phyloP scores from a whole-genome alignment of 345 rosid species.

The Hibiscus syriacus region DNA sequence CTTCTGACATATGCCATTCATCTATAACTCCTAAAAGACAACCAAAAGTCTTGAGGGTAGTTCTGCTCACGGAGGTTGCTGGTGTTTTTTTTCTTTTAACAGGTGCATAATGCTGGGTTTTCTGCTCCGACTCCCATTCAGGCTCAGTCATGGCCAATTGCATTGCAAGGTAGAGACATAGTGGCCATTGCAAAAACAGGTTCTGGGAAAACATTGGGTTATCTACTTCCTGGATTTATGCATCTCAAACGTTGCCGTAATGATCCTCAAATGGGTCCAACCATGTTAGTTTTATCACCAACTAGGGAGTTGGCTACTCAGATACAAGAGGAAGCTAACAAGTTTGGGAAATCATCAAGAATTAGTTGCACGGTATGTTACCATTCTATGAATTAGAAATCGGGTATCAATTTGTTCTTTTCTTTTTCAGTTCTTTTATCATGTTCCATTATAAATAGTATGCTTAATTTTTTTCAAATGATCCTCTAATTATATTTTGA shows the following conservation, averaged over 20 bases:
- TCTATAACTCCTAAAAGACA: slow-evolving; percentile 35
- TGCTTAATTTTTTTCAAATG: background rate
- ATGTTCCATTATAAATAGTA: background rate
- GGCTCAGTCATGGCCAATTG: slow-evolving; percentile 99
- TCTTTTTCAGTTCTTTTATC: background rate
- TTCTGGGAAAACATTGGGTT: slow-evolving; percentile 95
- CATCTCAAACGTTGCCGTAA: slow-evolving; percentile 67
- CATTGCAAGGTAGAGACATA: slow-evolving; percentile 78
- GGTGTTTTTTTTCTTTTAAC: slow-evolving; percentile 47
- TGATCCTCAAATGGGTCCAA: slow-evolving; percentile 77
- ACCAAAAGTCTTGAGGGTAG: slow-evolving; percentile 45
- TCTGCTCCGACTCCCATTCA: slow-evolving; percentile 96
- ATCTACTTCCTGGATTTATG: slow-evolving; percentile 77
- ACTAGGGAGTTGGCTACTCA: slow-evolving; percentile 98
- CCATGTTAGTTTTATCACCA: slow-evolving; percentile 85
- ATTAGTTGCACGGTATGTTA: slow-evolving; percentile 72
- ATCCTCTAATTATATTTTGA: background rate
- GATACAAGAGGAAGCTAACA: slow-evolving; percentile 87
- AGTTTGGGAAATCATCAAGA: slow-evolving; percentile 88
- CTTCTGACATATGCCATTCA: slow-evolving; percentile 69
- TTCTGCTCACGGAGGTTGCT: slow-evolving; percentile 44
- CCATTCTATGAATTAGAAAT: background rate
- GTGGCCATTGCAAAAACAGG: slow-evolving; percentile 99
- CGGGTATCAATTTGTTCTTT: background rate
- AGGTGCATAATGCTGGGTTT: slow-evolving; percentile 92